Conservation (phyloP, 2,329 filamentous ascomycete species). For the Grosmannia clavigera region DNA sequence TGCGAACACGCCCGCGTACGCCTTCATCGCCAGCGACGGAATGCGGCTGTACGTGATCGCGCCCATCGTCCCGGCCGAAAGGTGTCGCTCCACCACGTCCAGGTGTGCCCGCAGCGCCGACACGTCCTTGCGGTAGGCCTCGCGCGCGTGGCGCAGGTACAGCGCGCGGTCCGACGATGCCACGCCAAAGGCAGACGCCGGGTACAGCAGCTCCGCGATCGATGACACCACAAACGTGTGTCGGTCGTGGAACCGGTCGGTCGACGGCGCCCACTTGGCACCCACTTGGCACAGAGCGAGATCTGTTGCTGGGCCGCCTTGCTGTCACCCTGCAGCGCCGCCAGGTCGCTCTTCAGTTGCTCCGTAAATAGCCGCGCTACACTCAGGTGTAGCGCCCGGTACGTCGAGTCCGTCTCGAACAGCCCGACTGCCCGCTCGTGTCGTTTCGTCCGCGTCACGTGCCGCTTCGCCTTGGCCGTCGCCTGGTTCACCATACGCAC, state of each 20-base stretch:
- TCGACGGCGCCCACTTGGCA: conserved; percentile 48
- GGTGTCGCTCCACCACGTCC: conserved; percentile 38
- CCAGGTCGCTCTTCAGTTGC: conserved; percentile 36
- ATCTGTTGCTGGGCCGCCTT: conserved; percentile 29
- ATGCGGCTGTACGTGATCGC: conserved; percentile 45
- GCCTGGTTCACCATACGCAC: conserved; percentile 8
- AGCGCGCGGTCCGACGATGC: conserved; percentile 25
- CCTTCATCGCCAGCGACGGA: conserved; percentile 44
- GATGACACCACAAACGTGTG: conserved; percentile 44
- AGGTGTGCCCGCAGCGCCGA: conserved; percentile 41
- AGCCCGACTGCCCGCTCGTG: conserved; percentile 25
- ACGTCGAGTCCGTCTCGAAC: conserved; percentile 31
- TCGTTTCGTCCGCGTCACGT: conserved; percentile 22
- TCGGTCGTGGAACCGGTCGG: conserved; percentile 42
- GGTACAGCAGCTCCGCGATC: conserved; percentile 43
- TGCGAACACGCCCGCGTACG: conserved; percentile 35
- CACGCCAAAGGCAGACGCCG: conserved; percentile 17
- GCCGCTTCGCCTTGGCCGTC: conserved; percentile 15
- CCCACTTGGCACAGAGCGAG: conserved; percentile 49
- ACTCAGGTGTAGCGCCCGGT: conserved; percentile 37
- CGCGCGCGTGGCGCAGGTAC: conserved; percentile 41
- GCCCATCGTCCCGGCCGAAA: conserved; percentile 30
- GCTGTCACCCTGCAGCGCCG: conserved; percentile 23
- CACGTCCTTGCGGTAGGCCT: conserved; percentile 37
- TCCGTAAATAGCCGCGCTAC: conserved; percentile 44